A percentile compares a stretch with the other conserved stretches of the same genome.
Conservation (phyloP, 1,284 basidiomycete genomes). For the Melampsora americana region DNA sequence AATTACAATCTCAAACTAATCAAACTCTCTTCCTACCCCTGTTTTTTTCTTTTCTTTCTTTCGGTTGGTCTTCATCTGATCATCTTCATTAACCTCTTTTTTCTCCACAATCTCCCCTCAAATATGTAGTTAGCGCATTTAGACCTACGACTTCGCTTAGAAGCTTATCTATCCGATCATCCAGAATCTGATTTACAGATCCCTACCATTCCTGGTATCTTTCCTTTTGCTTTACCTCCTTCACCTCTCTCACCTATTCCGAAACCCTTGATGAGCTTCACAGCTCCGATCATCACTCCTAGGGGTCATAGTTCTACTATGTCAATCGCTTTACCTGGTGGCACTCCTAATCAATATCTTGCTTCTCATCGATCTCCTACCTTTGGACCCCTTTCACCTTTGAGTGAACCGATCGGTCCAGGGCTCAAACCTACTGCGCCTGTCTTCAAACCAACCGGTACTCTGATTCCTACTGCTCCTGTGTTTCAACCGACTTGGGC, state of each 20-base stretch:
- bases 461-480: not conserved
- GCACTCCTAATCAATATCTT: not conserved
- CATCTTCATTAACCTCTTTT: not conserved
- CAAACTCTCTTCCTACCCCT: too few relatives aligned
- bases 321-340: slow-evolving; percentile 5
- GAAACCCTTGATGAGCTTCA: not conserved
- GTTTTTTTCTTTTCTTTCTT: too few relatives aligned
- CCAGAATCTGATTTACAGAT: slow-evolving; percentile 16
- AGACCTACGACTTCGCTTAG: slow-evolving; percentile 23
- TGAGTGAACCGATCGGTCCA: not conserved
- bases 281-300: slow-evolving; percentile 2
- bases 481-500: not conserved
- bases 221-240: slow-evolving; percentile 10
- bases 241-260: not conserved
- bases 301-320: slow-evolving; percentile 26
- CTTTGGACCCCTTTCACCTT: not conserved
- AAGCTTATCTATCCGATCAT: slow-evolving; percentile 13
- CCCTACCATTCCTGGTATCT: slow-evolving; percentile 30
- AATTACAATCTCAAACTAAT: not conserved
- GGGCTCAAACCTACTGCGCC: slow-evolving; percentile 38
- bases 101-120: not conserved
- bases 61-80: too few relatives aligned
- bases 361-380: not conserved
- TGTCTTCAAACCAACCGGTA: slow-evolving; percentile 32
- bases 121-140: not conserved